Evolutionary conservation across 176 grass and related monocot genomes (phyloP), one percentile per base, ranked within the genome.

Genomic region (Oryza glaberrima): DNA sequence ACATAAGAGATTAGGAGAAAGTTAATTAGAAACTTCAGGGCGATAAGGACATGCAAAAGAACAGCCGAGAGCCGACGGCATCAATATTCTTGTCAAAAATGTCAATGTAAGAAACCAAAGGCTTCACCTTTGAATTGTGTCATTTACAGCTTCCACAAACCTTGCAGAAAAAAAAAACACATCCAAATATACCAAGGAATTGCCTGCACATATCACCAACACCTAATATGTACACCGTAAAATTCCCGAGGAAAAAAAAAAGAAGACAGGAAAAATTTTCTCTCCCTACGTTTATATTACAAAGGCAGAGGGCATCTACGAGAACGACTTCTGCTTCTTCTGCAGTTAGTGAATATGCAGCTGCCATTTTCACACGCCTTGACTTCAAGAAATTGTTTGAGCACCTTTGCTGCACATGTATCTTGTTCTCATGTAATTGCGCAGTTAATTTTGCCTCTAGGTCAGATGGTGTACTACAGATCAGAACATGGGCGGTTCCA

Each of bases 71-170:
- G 41, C 30, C 14, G 17, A 74, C 15, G 70, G 43, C 20, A 32
- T 32, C 15, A 61, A 26, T 66, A 46, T 72, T 81, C 75, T 49
- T 44, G 64, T 32, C 22, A 44, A 83, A 83, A 9, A 67, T 44
- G 64, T 32, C 22, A 44, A 83, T 10, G 46, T 12, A 52, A 12
- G n/a, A 23, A 13, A 87, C 23, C 30, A 87, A 90, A 45, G 67
- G 41, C 68, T 91, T 67, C 80, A 86, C 71, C 86, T 83, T 79
- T 86, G 74, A 80, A 69, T 76, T 76, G 82, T 86, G 82, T 88
- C 76, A 80, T 91, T 94, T 94, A 88, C 92, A 94, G 46, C 71
- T 85, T 84, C 65, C 34, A 52, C 63, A 82, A 61, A 88, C 61
- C 5, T 35, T 15, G 8, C 74, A 76, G 69, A 79, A 75, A 72